These are phyloP conservation scores for Nitzschia sp. DNA, from an alignment of 108 stramenopile genomes.

Conservation along the genomic window DNA sequence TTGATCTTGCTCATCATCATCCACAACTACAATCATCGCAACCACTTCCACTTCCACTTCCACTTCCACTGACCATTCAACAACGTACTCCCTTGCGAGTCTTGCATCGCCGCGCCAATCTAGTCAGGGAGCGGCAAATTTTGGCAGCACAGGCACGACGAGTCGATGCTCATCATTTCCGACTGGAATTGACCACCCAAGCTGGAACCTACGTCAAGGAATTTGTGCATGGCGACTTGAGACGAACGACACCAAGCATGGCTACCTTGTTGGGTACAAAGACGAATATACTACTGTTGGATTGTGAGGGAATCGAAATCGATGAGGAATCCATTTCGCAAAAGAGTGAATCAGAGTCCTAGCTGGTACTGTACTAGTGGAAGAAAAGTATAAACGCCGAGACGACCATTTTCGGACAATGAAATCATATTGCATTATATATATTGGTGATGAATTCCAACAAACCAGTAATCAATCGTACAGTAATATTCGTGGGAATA, in stretches of 20 bases:
- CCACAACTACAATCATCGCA: not conserved
- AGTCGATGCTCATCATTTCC: slow-evolving; percentile 76
- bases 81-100: slow-evolving; percentile 83
- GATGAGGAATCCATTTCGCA: too few species aligned
- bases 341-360: too few species aligned
- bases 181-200: slow-evolving; percentile 58
- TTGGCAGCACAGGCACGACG: slow-evolving; percentile 42
- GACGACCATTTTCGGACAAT: too few species aligned
- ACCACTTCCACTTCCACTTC: not conserved
- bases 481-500: too few species aligned
- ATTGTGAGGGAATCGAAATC: slow-evolving; percentile 78
- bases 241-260: slow-evolving; percentile 73
- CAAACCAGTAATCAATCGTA: too few species aligned
- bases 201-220: slow-evolving; percentile 92
- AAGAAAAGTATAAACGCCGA: too few species aligned
- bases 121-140: slow-evolving; percentile 52
- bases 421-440: too few species aligned
- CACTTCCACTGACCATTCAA: slow-evolving; percentile 60
- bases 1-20: not conserved
- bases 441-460: too few species aligned
- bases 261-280: slow-evolving; percentile 67
- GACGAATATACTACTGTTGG: slow-evolving; percentile 73
- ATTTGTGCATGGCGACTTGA: slow-evolving; percentile 87
- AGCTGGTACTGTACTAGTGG: too few species aligned
- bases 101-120: slow-evolving; percentile 72